Percentiles rank a stretch among this genome's conserved stretches.
These are phyloP conservation scores for Dothideomycetidae sp. DNA, from an alignment of 2,329 filamentous ascomycete species.

Conservation along the genomic window DNA sequence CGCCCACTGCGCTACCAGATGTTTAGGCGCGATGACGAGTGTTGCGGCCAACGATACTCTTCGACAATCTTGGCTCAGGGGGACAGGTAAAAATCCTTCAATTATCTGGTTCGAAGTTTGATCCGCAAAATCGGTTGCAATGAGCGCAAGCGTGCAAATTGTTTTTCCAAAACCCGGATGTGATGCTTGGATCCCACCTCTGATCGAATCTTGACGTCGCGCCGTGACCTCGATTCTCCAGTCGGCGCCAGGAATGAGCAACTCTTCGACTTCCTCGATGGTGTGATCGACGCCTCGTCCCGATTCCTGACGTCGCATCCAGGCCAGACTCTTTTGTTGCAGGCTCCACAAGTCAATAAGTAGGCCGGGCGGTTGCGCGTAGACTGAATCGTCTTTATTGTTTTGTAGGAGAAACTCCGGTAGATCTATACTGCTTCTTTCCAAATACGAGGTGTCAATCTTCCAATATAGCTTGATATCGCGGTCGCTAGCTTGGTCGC, in stretches of 20 bases:
- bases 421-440: constrained; percentile 31
- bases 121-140: constrained; percentile 31
- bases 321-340: constrained; percentile 41
- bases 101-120: background rate
- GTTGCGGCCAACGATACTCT: constrained; percentile 37
- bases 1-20: constrained; percentile 45
- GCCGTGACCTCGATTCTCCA: constrained; percentile 46
- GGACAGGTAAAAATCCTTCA: background rate
- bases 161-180: constrained; percentile 56
- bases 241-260: constrained; percentile 26
- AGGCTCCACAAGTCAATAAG: constrained; percentile 32
- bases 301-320: constrained; percentile 45
- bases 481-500: constrained; percentile 17
- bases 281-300: constrained; percentile 27
- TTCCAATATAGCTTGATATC: background rate
- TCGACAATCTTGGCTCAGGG: constrained; percentile 15
- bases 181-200: constrained; percentile 49
- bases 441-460: constrained; percentile 4
- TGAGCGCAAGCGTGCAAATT: constrained; percentile 42
- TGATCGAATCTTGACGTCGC: constrained; percentile 27
- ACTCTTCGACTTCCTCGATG: constrained; percentile 45
- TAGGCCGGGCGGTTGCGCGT: constrained; percentile 22
- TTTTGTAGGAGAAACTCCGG: constrained; percentile 34
- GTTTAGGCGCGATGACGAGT: constrained; percentile 42
- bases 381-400: constrained; percentile 15